phyloP scores from a whole-genome alignment of 768 basidiomycete genomes.

The Trametes sanguinea region DNA sequence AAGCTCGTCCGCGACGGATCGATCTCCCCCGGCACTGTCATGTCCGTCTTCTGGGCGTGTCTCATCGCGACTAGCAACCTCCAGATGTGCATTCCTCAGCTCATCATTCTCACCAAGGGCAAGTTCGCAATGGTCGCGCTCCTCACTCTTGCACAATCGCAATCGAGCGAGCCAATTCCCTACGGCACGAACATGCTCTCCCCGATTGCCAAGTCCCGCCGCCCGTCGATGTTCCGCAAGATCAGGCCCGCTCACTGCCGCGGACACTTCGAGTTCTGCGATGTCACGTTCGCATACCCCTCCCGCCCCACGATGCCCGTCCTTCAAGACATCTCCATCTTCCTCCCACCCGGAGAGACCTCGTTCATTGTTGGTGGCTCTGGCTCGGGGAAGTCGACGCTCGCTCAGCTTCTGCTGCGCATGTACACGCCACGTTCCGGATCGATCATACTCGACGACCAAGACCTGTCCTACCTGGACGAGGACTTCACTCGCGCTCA shows the following conservation, averaged over 20 bases:
- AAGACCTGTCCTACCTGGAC: conserved; percentile 76
- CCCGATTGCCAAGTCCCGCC: conserved; percentile 21
- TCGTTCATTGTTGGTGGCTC: conserved; percentile 82
- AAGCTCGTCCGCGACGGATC: conserved; percentile 82
- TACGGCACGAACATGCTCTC: conserved; percentile 20
- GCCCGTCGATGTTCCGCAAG: conserved; percentile 48
- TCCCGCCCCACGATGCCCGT: conserved; percentile 65
- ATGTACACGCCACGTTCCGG: conserved; percentile 74
- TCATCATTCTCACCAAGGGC: conserved; percentile 77
- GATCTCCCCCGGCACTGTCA: conserved; percentile 73
- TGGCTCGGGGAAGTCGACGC: conserved; percentile 77
- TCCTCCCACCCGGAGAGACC: conserved; percentile 69
- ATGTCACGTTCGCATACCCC: conserved; percentile 73
- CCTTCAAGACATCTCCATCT: conserved; percentile 60
- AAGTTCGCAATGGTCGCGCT: conserved; percentile 79
- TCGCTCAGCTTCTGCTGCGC: conserved; percentile 64
- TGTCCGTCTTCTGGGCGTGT: conserved; percentile 99
- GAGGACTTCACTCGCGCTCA: conserved; percentile 63
- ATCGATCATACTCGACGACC: conserved; percentile 77
- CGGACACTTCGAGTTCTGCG: conserved; percentile 68
- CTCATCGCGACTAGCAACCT: conserved; percentile 86
- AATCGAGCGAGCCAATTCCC: conserved; percentile 30
- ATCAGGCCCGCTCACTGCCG: conserved; percentile 64
- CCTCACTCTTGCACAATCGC: conserved; percentile 54
- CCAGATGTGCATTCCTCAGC: conserved; percentile 82